Evolutionary conservation across 2,329 filamentous ascomycete genomes (phyloP).

Genomic region (Coleophoma eucalyptorum): DNA sequence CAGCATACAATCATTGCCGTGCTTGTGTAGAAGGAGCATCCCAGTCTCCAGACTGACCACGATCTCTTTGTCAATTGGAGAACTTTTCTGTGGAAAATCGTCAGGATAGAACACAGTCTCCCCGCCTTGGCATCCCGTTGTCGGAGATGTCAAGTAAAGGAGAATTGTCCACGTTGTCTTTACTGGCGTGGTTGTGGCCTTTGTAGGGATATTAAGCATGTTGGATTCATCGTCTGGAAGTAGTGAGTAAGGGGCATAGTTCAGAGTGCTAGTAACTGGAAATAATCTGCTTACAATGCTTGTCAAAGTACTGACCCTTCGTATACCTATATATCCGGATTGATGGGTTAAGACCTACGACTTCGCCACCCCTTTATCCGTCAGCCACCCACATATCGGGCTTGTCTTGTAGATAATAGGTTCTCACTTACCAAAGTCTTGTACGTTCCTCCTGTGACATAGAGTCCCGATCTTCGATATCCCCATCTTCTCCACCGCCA

Average conservation of each 20-base stretch:
- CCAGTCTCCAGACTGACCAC: slow-evolving; percentile 76
- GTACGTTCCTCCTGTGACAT: slow-evolving; percentile 20
- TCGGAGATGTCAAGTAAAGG: slow-evolving; percentile 75
- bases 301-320: slow-evolving; percentile 85
- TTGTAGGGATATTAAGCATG: slow-evolving; percentile 54
- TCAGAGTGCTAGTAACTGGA: neutral
- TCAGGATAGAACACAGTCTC: slow-evolving; percentile 91
- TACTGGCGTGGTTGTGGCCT: slow-evolving; percentile 38
- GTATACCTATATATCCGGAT: slow-evolving; percentile 87
- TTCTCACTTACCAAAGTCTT: slow-evolving; percentile 20
- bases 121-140: slow-evolving; percentile 75
- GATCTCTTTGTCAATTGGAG: slow-evolving; percentile 55
- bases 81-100: slow-evolving; percentile 44
- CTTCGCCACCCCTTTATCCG: slow-evolving; percentile 70
- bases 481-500: slow-evolving; percentile 13
- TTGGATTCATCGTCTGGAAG: slow-evolving; percentile 81
- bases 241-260: neutral
- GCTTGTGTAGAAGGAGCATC: slow-evolving; percentile 80
- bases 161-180: slow-evolving; percentile 90
- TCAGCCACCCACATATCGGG: slow-evolving; percentile 19
- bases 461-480: slow-evolving; percentile 16
- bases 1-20: slow-evolving; percentile 84
- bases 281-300: slow-evolving; percentile 72
- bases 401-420: no score
- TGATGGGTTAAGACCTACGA: slow-evolving; percentile 82